Evolutionary conservation across 1,139 yeast species (phyloP).

Genomic region (Arxiozyma bovina): DNA sequence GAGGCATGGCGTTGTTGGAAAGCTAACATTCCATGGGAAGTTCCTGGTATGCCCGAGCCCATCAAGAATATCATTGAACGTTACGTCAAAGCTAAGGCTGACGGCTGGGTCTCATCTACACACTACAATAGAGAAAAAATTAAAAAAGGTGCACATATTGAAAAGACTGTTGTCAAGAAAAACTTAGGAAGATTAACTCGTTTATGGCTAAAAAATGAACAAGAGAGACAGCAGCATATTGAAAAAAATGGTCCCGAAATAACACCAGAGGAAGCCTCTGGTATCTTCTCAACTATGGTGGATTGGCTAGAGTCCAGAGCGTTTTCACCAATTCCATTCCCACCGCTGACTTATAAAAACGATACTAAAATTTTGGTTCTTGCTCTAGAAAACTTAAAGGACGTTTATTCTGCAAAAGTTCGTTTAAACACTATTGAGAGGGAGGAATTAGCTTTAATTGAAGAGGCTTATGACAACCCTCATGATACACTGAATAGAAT

Average conservation of each 20-base stretch:
- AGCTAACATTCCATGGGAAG: slow-evolving; percentile 97
- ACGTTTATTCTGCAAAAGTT: slow-evolving; percentile 72
- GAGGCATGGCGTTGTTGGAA: slow-evolving; percentile 99
- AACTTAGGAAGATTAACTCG: slow-evolving; percentile 87
- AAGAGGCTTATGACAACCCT: slow-evolving; percentile 95
- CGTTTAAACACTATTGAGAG: slow-evolving; percentile 79
- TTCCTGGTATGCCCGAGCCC: slow-evolving; percentile 92
- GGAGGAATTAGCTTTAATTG: slow-evolving; percentile 87
- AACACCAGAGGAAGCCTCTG: slow-evolving; percentile 80
- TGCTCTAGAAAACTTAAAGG: slow-evolving; percentile 84
- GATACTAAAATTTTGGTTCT: slow-evolving; percentile 83
- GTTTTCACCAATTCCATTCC: slow-evolving; percentile 86
- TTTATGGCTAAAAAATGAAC: slow-evolving; percentile 87
- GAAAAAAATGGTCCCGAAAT: slow-evolving; percentile 84
- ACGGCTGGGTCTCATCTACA: slow-evolving; percentile 92
- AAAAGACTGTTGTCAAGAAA: slow-evolving; percentile 87
- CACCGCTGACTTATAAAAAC: slow-evolving; percentile 85
- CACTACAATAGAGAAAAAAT: slow-evolving; percentile 88
- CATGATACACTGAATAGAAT: slow-evolving; percentile 83
- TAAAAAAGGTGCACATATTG: slow-evolving; percentile 80
- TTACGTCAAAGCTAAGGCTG: slow-evolving; percentile 90
- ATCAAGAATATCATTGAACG: slow-evolving; percentile 78
- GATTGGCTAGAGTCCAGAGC: slow-evolving; percentile 85
- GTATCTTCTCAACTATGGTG: slow-evolving; percentile 78
- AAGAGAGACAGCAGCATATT: slow-evolving; percentile 72